These are phyloP conservation scores for Botrytis sinoallii DNA, from an alignment of 2,329 filamentous ascomycete genomes.

Conservation along the genomic window DNA sequence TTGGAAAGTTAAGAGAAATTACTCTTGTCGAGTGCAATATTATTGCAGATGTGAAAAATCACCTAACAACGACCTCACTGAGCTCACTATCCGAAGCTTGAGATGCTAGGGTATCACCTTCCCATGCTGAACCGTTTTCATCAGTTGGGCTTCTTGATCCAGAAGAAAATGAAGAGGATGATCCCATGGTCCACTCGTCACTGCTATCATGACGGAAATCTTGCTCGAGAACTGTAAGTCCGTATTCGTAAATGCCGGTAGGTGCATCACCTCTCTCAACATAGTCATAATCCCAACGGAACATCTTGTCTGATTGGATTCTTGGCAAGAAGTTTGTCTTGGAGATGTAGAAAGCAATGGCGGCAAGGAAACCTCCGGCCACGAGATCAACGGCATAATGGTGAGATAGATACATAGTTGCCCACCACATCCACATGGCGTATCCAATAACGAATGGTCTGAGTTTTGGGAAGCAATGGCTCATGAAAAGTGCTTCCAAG, in stretches of 20 bases:
- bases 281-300: conserved; percentile 94
- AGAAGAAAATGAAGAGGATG: conserved; percentile 56
- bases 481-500: conserved; percentile 88
- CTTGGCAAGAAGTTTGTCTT: conserved; percentile 78
- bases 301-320: conserved; percentile 77
- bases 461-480: conserved; percentile 82
- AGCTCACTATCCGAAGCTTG: conserved; percentile 38
- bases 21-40: conserved; percentile 13
- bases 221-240: conserved; percentile 33
- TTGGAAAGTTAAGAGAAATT: conserved; percentile 23
- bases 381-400: conserved; percentile 96
- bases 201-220: conserved; percentile 51
- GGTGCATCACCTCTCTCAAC: conserved; percentile 74
- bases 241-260: conserved; percentile 54
- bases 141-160: conserved; percentile 44
- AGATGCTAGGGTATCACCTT: conserved; percentile 51
- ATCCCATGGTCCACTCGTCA: conserved; percentile 88
- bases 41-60: conserved; percentile 15
- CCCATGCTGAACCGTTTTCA: conserved; percentile 55
- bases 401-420: conserved; percentile 96
- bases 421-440: conserved; percentile 94
- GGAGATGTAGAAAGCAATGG: conserved; percentile 76
- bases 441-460: conserved; percentile 79
- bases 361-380: conserved; percentile 75
- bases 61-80: conserved; percentile 34